Base-by-base conservation (phyloP, 1,284 basidiomycete genomes). In the Rugosomyces carneus region DNA sequence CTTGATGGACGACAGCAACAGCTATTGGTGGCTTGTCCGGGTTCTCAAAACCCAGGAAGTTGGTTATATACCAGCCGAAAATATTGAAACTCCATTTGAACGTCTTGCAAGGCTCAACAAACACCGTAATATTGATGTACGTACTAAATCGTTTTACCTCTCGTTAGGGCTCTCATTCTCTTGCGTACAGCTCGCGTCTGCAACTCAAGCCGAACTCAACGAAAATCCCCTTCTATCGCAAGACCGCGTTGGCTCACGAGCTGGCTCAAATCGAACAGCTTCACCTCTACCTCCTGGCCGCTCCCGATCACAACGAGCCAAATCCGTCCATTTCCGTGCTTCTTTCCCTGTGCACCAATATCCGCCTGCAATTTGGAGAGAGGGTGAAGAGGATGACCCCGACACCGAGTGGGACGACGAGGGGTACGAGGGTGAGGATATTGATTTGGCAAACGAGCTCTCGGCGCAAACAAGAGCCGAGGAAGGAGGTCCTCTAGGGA, bases 21-120 rank as follows among this genome's bases (percentile, higher is more conserved):
- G 89, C 64, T 97, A 96, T 68, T 96, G 93, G 93, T 96, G 93
- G 93, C 84, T 96, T 41, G 93, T 97, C 13, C 81, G 92, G 44
- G 93, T 96, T 3, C 79, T 97, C 57, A 98, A 94, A 73, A 97
- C 91, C 2, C 93, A 98, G 66, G 94, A 97, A 60, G 92, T 99
- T n/a, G 95, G 95, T 1, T 99, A 99, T 66, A 99, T 99, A 44
- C 95, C 95, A 13, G 95, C 95, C 0, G 95, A 99, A 70, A 99
- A 99, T 65, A 97, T 99, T 59, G 96, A 99, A 66, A 99, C 96
- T 0, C 96, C 95, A 0, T 97, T 93, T 58, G 95, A 99, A 65
- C 80, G 95, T 39, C 78, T 99, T 18, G 95, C 95, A 0, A 75
- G 95, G 49, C 74, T 99, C 48, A 99, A 99, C 73, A 98, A 98